Percentiles rank a stretch among this genome's conserved stretches.
Conservation (phyloP, 179 eudicot genomes). For the Beta macrorhiza region DNA sequence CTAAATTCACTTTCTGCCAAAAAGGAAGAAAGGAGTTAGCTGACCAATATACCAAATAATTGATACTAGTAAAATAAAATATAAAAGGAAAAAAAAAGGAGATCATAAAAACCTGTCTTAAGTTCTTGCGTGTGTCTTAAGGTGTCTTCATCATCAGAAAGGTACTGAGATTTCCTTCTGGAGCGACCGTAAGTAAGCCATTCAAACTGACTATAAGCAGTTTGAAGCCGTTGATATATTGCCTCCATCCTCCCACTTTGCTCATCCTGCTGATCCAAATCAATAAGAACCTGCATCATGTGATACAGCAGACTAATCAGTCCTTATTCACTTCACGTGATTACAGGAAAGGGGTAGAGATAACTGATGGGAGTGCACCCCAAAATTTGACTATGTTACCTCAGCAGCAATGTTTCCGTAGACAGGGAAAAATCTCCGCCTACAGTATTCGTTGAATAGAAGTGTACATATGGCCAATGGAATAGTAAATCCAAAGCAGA, state of each 20-base stretch:
- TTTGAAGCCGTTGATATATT: conserved; percentile 44
- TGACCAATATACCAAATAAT: not conserved
- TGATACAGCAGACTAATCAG: not conserved
- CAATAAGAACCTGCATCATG: conserved; percentile 60
- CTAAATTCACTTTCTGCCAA: conserved; percentile 35
- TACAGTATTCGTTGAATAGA: conserved; percentile 72
- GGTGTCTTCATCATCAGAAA: conserved; percentile 29
- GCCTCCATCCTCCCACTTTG: conserved; percentile 50
- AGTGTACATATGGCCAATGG: conserved; percentile 58
- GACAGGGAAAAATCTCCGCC: conserved; percentile 66
- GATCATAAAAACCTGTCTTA: conserved; percentile 34
- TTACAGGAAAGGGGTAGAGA: not conserved
- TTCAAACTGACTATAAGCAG: conserved; percentile 61
- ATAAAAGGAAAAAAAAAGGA: not conserved
- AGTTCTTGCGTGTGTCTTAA: conserved; percentile 32
- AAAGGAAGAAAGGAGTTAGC: not conserved
- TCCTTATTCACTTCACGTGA: not conserved
- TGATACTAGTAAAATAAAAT: not conserved
- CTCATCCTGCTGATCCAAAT: conserved; percentile 81
- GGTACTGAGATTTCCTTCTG: conserved; percentile 17
- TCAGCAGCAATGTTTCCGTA: conserved; percentile 53
- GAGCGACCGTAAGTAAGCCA: conserved; percentile 32
- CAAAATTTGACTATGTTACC: conserved; percentile 37
- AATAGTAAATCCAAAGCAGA: conserved; percentile 53
- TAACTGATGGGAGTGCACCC: not conserved